These are phyloP conservation scores for Termitomyces sp. DNA, from an alignment of 768 basidiomycete genomes.

Conservation along the genomic window DNA sequence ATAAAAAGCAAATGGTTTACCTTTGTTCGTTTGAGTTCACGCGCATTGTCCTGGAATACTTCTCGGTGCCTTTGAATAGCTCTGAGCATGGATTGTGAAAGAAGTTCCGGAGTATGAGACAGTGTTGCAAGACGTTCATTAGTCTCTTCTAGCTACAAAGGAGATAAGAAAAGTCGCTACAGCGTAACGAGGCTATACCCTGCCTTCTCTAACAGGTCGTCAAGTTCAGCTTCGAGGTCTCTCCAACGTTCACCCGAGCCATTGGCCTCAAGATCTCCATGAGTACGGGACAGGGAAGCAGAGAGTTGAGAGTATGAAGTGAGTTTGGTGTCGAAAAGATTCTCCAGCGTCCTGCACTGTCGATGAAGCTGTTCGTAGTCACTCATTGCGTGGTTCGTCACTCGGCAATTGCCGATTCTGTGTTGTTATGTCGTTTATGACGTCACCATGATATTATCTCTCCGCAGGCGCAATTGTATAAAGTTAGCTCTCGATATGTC, in stretches of 20 bases:
- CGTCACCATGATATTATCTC: background rate
- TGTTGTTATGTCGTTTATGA: background rate
- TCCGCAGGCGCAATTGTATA: background rate
- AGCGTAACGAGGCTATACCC: slow-evolving; percentile 6
- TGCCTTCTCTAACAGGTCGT: slow-evolving; percentile 84
- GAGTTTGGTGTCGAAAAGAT: slow-evolving; percentile 86
- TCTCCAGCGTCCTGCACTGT: slow-evolving; percentile 91
- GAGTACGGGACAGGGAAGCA: slow-evolving; percentile 49
- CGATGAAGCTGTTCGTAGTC: slow-evolving; percentile 86
- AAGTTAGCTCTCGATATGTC: background rate
- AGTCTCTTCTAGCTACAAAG: slow-evolving; percentile 71
- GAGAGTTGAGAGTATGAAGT: slow-evolving; percentile 88
- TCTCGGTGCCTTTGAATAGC: slow-evolving; percentile 89
- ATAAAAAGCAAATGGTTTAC: slow-evolving; percentile 29
- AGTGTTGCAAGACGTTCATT: slow-evolving; percentile 74
- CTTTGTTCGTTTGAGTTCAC: slow-evolving; percentile 85
- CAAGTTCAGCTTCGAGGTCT: slow-evolving; percentile 82
- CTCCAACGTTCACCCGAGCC: slow-evolving; percentile 70
- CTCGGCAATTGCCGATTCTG: slow-evolving; percentile 12
- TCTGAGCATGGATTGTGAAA: slow-evolving; percentile 82
- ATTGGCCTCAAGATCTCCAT: slow-evolving; percentile 62
- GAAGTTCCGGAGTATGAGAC: slow-evolving; percentile 60
- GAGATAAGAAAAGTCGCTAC: slow-evolving; percentile 10
- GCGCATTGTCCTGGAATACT: slow-evolving; percentile 79
- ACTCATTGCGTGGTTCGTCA: slow-evolving; percentile 41